Evolutionary conservation across 2,329 filamentous ascomycete species (phyloP).

Genomic region (Pseudogymnoascus sp.): DNA sequence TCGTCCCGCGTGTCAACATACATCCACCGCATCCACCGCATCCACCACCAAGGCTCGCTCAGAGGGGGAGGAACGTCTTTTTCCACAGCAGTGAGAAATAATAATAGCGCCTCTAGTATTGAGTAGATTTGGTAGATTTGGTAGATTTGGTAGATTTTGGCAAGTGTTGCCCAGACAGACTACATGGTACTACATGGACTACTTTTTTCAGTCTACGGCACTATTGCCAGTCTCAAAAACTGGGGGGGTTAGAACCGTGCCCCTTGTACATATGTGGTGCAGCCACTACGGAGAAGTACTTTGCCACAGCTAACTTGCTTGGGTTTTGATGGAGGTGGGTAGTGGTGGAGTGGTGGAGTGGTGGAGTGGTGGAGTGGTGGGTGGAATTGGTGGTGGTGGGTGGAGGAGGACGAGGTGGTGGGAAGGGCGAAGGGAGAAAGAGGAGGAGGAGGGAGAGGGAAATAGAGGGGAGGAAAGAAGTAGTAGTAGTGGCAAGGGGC

Average conservation of each 20-base stretch:
- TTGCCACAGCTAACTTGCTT: not conserved
- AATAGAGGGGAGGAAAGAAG: not conserved
- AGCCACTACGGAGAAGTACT: conserved; percentile 4
- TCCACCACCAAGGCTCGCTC: not conserved
- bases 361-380: not conserved
- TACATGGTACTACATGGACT: not conserved
- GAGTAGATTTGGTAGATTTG: not conserved
- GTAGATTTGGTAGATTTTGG: not conserved
- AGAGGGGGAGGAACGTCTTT: not conserved
- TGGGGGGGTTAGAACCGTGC: not conserved
- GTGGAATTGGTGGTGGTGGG: not conserved
- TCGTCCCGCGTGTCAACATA: conserved; percentile 6
- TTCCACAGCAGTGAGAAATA: not conserved
- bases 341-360: too few species aligned
- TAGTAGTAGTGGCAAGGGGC: too few species aligned
- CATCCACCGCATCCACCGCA: not conserved
- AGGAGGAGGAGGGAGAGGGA: not conserved
- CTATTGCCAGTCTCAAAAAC: not conserved
- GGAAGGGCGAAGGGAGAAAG: too few species aligned
- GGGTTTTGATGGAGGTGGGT: not conserved
- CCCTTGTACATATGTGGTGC: conserved; percentile 1
- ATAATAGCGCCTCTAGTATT: conserved; percentile 3
- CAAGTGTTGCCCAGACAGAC: not conserved
- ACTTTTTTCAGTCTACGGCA: not conserved
- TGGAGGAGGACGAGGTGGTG: too few species aligned